phyloP scores from a whole-genome alignment of 495 filamentous ascomycete species.

The Penicillium goetzii region DNA sequence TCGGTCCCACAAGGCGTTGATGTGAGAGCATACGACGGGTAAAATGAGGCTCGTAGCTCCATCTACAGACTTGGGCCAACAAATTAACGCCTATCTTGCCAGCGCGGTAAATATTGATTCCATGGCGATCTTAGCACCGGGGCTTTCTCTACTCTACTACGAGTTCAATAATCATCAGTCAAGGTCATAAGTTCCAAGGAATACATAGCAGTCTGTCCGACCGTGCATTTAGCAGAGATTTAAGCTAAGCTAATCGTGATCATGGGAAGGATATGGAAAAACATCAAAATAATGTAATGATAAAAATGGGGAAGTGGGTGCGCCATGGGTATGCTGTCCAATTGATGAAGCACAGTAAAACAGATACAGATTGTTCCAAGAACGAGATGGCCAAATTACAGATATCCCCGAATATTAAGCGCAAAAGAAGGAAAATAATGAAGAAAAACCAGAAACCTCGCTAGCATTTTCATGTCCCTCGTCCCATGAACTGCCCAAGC shows the following conservation, averaged over 20 bases:
- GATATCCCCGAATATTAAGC: conserved; percentile 20
- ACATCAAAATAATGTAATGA: conserved; percentile 9
- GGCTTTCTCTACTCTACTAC: neutral
- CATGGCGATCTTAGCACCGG: neutral
- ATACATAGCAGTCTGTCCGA: conserved; percentile 8
- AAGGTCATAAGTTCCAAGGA: neutral
- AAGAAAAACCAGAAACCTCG: conserved; percentile 22
- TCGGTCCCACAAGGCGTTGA: neutral
- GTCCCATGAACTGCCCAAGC: conserved; percentile 20
- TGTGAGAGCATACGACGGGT: neutral
- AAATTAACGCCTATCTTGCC: neutral
- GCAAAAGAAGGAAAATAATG: conserved; percentile 17
- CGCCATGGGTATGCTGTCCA: conserved; percentile 32
- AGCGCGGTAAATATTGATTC: neutral
- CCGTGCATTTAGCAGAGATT: conserved; percentile 29
- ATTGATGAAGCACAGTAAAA: conserved; percentile 16
- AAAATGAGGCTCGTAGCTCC: neutral
- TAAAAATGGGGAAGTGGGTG: conserved; percentile 26
- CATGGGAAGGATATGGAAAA: conserved; percentile 7
- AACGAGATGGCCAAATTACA: conserved; percentile 12
- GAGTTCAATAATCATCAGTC: neutral
- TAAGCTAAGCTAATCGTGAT: conserved; percentile 28
- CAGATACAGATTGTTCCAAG: conserved; percentile 3
- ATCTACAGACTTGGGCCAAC: neutral
- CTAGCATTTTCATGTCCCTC: conserved; percentile 38